These are phyloP conservation scores for Ormosia semicastrata DNA, from an alignment of 306 rosid species.

Conservation along the genomic window DNA sequence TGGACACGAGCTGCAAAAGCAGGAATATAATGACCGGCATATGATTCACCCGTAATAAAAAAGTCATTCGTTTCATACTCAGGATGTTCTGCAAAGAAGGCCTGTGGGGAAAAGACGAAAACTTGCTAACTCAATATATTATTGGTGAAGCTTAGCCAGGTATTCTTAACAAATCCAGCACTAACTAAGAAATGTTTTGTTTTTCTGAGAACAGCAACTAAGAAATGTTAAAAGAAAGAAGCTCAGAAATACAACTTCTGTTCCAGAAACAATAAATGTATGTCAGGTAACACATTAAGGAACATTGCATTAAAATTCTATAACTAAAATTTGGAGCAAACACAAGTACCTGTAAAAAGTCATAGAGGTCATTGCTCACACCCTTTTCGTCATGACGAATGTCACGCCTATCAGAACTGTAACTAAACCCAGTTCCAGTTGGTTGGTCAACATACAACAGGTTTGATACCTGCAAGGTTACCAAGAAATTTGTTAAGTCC, in stretches of 20 bases:
- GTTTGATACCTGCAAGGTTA: slow-evolving; percentile 74
- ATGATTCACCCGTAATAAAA: slow-evolving; percentile 93
- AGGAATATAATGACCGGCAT: slow-evolving; percentile 98
- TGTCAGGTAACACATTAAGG: neutral
- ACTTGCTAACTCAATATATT: slow-evolving; percentile 17
- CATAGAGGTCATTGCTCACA: slow-evolving; percentile 88
- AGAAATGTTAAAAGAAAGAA: neutral
- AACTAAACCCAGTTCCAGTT: slow-evolving; percentile 95
- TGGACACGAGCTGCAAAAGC: slow-evolving; percentile 96
- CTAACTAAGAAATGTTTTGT: neutral
- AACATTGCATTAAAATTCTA: neutral
- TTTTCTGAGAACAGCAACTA: neutral
- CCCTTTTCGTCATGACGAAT: slow-evolving; percentile 88
- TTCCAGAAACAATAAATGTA: neutral
- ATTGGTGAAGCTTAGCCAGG: neutral
- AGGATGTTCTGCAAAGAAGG: slow-evolving; percentile 84
- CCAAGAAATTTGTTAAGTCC: slow-evolving; percentile 22
- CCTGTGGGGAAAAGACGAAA: slow-evolving; percentile 42
- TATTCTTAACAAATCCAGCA: neutral
- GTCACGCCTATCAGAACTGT: slow-evolving; percentile 68
- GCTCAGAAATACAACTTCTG: neutral
- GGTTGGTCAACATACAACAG: slow-evolving; percentile 97
- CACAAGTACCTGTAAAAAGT: slow-evolving; percentile 72
- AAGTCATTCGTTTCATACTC: slow-evolving; percentile 77
- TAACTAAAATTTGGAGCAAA: slow-evolving; percentile 12